Evolutionary conservation across 2,329 filamentous ascomycete genomes (phyloP).

Genomic region (Phyllosticta capitalensis): DNA sequence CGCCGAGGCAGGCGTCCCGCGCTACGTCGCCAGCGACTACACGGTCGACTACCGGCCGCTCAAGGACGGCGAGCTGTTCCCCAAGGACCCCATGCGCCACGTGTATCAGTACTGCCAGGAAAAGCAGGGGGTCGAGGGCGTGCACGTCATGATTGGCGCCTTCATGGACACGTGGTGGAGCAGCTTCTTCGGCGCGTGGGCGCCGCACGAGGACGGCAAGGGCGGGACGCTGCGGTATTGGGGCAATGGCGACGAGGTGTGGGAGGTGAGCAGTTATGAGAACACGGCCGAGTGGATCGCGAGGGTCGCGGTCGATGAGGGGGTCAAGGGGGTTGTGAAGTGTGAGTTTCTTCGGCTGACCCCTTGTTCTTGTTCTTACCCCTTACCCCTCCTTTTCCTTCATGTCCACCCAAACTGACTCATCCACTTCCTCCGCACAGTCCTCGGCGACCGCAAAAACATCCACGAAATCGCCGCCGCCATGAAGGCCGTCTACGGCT

Average conservation of each 20-base stretch:
- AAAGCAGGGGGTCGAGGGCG: constrained; percentile 27
- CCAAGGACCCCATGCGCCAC: constrained; percentile 34
- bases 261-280: constrained; percentile 30
- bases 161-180: constrained; percentile 29
- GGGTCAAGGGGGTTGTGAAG: constrained; percentile 15
- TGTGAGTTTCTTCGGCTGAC: constrained; percentile 14
- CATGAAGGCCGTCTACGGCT: constrained; percentile 20
- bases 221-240: constrained; percentile 23
- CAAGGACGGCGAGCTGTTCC: constrained; percentile 25
- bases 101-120: constrained; percentile 30
- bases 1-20: constrained; percentile 23
- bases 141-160: constrained; percentile 33
- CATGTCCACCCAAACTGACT: background rate
- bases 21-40: constrained; percentile 36
- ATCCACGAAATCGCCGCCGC: constrained; percentile 18
- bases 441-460: constrained; percentile 25
- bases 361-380: background rate
- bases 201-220: constrained; percentile 12
- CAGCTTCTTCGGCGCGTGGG: constrained; percentile 17
- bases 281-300: constrained; percentile 31
- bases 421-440: constrained; percentile 13
- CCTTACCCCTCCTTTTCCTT: too few species aligned
- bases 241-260: constrained; percentile 29
- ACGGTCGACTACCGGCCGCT: constrained; percentile 33
- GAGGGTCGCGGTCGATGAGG: constrained; percentile 19